Evolutionary conservation across 2,329 filamentous ascomycete genomes (phyloP).

Genomic region (Mollisiaceae sp.): DNA sequence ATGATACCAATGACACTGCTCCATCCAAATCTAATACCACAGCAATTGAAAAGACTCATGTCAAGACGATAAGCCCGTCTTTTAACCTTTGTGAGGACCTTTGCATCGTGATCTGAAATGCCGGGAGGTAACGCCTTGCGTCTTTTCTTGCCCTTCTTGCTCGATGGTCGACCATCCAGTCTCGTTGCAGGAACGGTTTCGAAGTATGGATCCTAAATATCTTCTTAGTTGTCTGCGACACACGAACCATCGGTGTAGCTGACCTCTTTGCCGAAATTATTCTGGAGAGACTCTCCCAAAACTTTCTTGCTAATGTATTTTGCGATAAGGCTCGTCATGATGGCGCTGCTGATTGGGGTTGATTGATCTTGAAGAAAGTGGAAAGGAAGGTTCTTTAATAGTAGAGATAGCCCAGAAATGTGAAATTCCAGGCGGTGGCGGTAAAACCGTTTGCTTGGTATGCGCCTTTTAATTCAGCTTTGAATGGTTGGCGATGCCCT

Average conservation of each 20-base stretch:
- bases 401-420: slow-evolving; percentile 18
- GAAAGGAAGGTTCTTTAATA: slow-evolving; percentile 26
- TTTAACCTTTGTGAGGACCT: slow-evolving; percentile 85
- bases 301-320: slow-evolving; percentile 63
- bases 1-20: slow-evolving; percentile 83
- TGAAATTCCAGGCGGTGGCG: slow-evolving; percentile 24
- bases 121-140: slow-evolving; percentile 85
- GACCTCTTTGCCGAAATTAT: slow-evolving; percentile 64
- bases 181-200: slow-evolving; percentile 79
- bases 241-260: slow-evolving; percentile 25
- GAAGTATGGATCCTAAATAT: slow-evolving; percentile 82
- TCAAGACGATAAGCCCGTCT: slow-evolving; percentile 85
- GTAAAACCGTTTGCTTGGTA: slow-evolving; percentile 25
- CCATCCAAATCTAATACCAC: slow-evolving; percentile 88
- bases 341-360: slow-evolving; percentile 30
- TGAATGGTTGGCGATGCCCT: slow-evolving; percentile 32
- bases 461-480: slow-evolving; percentile 20
- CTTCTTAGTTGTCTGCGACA: slow-evolving; percentile 17
- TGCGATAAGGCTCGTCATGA: slow-evolving; percentile 58
- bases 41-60: slow-evolving; percentile 79
- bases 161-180: slow-evolving; percentile 65
- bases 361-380: not conserved
- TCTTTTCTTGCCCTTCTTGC: slow-evolving; percentile 82
- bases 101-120: slow-evolving; percentile 80
- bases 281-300: slow-evolving; percentile 59